Evolutionary conservation across 140 eudicot species (phyloP), one percentile per base, ranked within the genome.

Genomic region (Ambrosia hybrid): DNA sequence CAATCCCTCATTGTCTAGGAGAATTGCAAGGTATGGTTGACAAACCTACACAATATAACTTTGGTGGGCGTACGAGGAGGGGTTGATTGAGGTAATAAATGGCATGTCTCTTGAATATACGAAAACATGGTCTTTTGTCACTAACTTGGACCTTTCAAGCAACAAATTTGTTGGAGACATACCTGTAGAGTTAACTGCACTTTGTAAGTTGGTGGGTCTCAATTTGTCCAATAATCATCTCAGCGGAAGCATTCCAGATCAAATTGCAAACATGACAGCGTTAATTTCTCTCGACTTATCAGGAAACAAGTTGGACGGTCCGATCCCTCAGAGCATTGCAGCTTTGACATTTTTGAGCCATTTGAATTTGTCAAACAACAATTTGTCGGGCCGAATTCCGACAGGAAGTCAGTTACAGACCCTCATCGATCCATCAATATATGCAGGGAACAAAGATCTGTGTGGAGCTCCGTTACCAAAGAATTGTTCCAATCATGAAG

Each of bases 171-270:
- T 14, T 0, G 92, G 92, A 37, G 30, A 45, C 1, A 78, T 86
- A 30, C 88, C 88, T 1, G 68, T 60, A 30, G 79, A 77, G 55
- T 33, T 83, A 5, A 71, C 71, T 6, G 3, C 14, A 13, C 78
- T 86, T 33, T 4, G 9, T 1, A 66, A 53, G 4, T 62, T 86
- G 58, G 1, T 59, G 6, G 51, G 76, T 4, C 49, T 83, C 16
- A 78, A 80, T 74, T 55, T 86, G 52, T 80, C 91, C 12, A 34
- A 55, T 9, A 83, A 86, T 51, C 57, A 75, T 3, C 79, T 83
- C 3, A 69, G 56, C 3, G 84, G 87, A n/a, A 33, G 45, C 43
- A 83, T 83, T 10, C 71, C 58, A 3, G 9, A 1, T n/a, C 46
- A 67, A 17, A 67, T 67, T 11, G 72, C 41, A 45, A 15, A 83